Conservation (phyloP, 352 stramenopile species). For the Phytophthora hibernalis region DNA sequence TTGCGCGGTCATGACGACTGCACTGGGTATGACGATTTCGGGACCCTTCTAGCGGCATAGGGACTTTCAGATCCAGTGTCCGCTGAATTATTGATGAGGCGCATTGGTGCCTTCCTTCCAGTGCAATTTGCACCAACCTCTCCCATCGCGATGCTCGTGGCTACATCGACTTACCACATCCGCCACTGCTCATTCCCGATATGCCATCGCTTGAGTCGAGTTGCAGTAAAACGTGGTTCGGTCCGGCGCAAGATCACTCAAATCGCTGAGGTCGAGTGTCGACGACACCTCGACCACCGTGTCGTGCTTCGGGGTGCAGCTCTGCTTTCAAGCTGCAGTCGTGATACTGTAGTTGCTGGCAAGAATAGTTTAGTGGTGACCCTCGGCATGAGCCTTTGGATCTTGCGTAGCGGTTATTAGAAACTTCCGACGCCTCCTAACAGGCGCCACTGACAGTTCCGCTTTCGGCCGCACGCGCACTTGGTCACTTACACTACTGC, state of each 20-base stretch:
- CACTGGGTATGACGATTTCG: too few species aligned
- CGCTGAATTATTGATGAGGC: background rate
- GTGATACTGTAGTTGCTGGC: background rate
- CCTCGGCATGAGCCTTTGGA: background rate
- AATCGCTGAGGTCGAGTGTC: too few species aligned
- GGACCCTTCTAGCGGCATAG: background rate
- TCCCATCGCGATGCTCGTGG: too few species aligned
- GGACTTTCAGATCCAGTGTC: background rate
- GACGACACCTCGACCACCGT: too few species aligned
- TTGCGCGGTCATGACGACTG: too few species aligned
- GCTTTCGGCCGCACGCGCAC: slow-evolving; percentile 3
- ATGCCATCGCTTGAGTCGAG: too few species aligned
- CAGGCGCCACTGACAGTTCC: slow-evolving; percentile 14
- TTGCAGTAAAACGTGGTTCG: too few species aligned
- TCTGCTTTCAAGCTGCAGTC: background rate
- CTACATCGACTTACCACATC: too few species aligned
- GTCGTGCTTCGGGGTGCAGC: too few species aligned
- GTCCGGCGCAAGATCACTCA: too few species aligned
- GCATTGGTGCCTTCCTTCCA: background rate
- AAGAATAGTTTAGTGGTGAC: slow-evolving; percentile 20
- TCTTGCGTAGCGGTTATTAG: slow-evolving; percentile 4
- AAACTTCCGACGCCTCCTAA: slow-evolving; percentile 9
- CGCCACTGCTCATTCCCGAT: too few species aligned
- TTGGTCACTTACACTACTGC: background rate
- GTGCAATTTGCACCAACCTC: too few species aligned